These are phyloP conservation scores for Quercus suber DNA, from an alignment of 306 rosid genomes.

Conservation along the genomic window DNA sequence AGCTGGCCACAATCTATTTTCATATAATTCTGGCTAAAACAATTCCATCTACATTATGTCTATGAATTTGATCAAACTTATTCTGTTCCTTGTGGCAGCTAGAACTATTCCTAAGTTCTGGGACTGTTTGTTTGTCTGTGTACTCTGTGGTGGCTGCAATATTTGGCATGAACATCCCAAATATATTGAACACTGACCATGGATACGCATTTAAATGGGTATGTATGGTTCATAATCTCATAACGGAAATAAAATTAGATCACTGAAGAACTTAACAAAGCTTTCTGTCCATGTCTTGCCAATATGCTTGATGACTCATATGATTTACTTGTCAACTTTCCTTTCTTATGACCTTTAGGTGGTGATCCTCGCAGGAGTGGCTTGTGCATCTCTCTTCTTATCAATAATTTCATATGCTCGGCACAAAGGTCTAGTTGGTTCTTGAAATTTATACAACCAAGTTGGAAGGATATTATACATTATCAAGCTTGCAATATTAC, in stretches of 20 bases:
- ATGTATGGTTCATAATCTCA: conserved; percentile 17
- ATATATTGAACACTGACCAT: conserved; percentile 57
- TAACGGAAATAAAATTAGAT: not conserved
- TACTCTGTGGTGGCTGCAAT: conserved; percentile 80
- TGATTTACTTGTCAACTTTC: not conserved
- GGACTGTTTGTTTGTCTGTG: conserved; percentile 63
- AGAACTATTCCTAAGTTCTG: conserved; percentile 76
- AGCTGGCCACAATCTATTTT: not conserved
- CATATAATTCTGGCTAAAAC: not conserved
- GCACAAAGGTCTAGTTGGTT: conserved; percentile 86
- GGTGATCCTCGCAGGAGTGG: conserved; percentile 59
- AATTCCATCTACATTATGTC: not conserved
- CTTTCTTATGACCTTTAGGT: conserved; percentile 44
- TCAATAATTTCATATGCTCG: conserved; percentile 69
- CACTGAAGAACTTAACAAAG: not conserved
- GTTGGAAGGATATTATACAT: not conserved
- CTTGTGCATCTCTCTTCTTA: conserved; percentile 53
- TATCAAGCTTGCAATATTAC: not conserved
- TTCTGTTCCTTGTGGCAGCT: conserved; percentile 44
- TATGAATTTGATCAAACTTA: not conserved
- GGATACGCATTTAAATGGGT: conserved; percentile 78
- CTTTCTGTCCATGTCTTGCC: not conserved
- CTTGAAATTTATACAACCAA: conserved; percentile 39
- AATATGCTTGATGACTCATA: not conserved
- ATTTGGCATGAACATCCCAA: conserved; percentile 86